A percentile compares a stretch with the other conserved stretches of the same genome.
Evolutionary conservation across 768 basidiomycete genomes (phyloP).

Genomic region (Rubroboletus pulcherrimus): DNA sequence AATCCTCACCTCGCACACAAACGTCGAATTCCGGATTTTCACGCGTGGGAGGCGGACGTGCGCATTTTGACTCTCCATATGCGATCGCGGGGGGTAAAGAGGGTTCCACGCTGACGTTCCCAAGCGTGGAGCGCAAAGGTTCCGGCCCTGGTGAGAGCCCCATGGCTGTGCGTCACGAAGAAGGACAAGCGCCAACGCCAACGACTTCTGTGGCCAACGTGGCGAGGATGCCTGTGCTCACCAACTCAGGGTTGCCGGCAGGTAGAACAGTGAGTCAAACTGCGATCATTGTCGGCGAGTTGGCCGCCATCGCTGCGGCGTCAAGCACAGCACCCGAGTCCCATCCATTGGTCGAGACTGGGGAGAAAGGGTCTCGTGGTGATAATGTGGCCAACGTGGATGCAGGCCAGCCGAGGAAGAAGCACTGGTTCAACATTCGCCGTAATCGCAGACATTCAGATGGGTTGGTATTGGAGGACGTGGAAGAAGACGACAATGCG

Average conservation of each 20-base stretch:
- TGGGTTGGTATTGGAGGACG: constrained; percentile 38
- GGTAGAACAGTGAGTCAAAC: constrained; percentile 82
- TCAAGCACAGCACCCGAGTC: constrained; percentile 18
- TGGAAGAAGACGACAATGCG: constrained; percentile 18
- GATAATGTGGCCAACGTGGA: constrained; percentile 35
- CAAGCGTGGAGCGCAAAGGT: constrained; percentile 50
- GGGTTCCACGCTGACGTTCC: constrained; percentile 63
- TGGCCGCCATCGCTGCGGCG: constrained; percentile 24
- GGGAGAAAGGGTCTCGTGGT: constrained; percentile 15
- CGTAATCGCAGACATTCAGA: constrained; percentile 59
- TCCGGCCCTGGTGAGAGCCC: constrained; percentile 24
- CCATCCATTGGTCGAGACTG: constrained; percentile 19
- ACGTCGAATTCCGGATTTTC: constrained; percentile 65
- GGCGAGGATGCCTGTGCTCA: constrained; percentile 38
- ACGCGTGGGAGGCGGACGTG: constrained; percentile 81
- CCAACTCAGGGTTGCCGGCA: constrained; percentile 40
- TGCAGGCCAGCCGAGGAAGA: constrained; percentile 53
- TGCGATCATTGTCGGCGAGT: constrained; percentile 73
- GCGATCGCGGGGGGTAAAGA: constrained; percentile 52
- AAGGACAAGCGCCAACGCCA: constrained; percentile 47
- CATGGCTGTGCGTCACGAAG: constrained; percentile 23
- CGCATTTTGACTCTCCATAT: constrained; percentile 83
- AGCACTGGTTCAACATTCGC: constrained; percentile 65
- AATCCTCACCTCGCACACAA: constrained; percentile 28
- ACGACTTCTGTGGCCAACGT: constrained; percentile 49